phyloP scores from a whole-genome alignment of 495 filamentous ascomycete genomes.

The Daldinia grandis region DNA sequence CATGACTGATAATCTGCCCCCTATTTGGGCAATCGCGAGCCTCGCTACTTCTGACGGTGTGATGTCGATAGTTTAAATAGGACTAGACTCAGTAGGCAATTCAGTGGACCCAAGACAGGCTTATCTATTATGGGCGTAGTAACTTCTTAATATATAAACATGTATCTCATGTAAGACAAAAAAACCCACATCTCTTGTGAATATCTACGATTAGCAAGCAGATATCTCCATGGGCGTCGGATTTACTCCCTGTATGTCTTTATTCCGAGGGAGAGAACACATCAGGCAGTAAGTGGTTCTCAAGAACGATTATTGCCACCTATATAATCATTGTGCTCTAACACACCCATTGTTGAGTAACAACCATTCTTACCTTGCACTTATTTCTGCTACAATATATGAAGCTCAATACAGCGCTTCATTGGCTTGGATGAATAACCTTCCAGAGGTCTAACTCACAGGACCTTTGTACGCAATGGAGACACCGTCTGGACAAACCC shows the following conservation, averaged over 20 bases:
- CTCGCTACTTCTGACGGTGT: neutral
- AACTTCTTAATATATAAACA: neutral
- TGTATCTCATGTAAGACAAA: neutral
- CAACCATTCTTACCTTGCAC: no score
- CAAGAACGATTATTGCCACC: neutral
- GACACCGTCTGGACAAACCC: conserved; percentile 2
- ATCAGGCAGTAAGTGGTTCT: neutral
- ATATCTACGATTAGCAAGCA: neutral
- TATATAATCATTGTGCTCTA: neutral
- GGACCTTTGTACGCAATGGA: neutral
- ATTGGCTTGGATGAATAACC: neutral
- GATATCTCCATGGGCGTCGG: neutral
- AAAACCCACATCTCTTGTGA: neutral
- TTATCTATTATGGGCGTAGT: neutral
- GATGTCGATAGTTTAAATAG: neutral
- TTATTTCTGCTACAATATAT: neutral
- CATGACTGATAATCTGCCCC: neutral
- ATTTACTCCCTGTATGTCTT: neutral
- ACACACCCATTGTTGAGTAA: neutral
- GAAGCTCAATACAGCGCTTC: neutral
- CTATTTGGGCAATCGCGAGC: neutral
- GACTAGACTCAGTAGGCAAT: neutral
- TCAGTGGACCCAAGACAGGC: neutral
- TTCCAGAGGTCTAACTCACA: neutral
- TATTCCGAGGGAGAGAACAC: neutral